Evolutionary conservation across 2,329 filamentous ascomycete genomes (phyloP).

Genomic region (Fusarium odoratissimum): DNA sequence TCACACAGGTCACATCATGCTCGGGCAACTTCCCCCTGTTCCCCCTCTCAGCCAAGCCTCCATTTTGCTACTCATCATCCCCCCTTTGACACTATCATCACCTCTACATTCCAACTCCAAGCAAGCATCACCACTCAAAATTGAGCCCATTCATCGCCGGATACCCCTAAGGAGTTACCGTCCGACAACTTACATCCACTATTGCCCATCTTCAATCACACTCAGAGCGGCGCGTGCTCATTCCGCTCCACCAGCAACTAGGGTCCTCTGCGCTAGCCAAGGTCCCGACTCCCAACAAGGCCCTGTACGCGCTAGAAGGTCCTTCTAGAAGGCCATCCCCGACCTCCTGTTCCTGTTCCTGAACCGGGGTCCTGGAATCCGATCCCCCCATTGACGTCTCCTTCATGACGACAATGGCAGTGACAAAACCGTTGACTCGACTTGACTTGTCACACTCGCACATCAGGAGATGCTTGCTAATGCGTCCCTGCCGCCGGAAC

Average conservation of each 20-base stretch:
- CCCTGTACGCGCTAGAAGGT: slow-evolving; percentile 45
- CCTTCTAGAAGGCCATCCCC: slow-evolving; percentile 45
- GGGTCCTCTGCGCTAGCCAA: slow-evolving; percentile 21
- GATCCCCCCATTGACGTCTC: slow-evolving; percentile 36
- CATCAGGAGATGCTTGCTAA: slow-evolving; percentile 30
- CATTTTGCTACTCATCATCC: slow-evolving; percentile 12
- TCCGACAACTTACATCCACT: slow-evolving; percentile 31
- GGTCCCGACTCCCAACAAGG: slow-evolving; percentile 24
- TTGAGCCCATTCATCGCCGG: slow-evolving; percentile 38
- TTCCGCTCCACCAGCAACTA: slow-evolving; percentile 36
- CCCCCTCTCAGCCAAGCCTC: slow-evolving; percentile 17
- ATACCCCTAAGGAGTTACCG: slow-evolving; percentile 31
- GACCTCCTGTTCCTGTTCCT: slow-evolving; percentile 39
- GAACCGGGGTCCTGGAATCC: slow-evolving; percentile 40
- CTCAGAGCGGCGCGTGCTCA: slow-evolving; percentile 25
- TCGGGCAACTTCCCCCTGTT: slow-evolving; percentile 4
- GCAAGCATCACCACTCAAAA: slow-evolving; percentile 34
- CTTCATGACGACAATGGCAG: slow-evolving; percentile 38
- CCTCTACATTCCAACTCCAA: slow-evolving; percentile 14
- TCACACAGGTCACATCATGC: slow-evolving; percentile 5
- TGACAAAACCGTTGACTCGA: slow-evolving; percentile 19
- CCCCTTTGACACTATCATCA: slow-evolving; percentile 3
- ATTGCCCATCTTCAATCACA: slow-evolving; percentile 38
- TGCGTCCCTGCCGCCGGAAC: slow-evolving; percentile 29
- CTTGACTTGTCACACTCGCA: slow-evolving; percentile 28